Conservation (phyloP, 164 flowering plant species). For the Platanus orientalis region DNA sequence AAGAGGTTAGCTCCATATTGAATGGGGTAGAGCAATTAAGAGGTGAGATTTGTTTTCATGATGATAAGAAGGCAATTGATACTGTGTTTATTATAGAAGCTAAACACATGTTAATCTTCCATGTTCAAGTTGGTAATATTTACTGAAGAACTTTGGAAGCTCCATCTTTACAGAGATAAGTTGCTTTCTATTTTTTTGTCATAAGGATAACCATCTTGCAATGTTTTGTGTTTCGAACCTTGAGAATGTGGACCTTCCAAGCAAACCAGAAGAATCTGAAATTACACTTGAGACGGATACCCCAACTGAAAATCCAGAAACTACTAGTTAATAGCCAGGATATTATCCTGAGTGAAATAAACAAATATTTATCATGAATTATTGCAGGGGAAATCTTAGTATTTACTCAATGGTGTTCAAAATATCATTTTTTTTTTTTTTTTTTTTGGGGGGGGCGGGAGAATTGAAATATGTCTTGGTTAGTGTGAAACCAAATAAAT, state of each 20-base stretch:
- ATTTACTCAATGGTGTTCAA: background rate
- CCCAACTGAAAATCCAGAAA: slow-evolving; percentile 12
- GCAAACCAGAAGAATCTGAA: slow-evolving; percentile 28
- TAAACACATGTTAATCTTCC: no score
- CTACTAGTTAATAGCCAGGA: slow-evolving; percentile 6
- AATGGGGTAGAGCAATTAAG: no score
- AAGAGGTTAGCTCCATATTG: no score
- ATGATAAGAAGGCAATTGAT: no score
- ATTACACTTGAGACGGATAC: slow-evolving; percentile 15
- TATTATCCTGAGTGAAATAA: slow-evolving; percentile 1
- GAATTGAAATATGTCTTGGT: no score
- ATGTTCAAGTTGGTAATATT: no score
- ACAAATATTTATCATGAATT: background rate
- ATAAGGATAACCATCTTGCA: slow-evolving; percentile 72
- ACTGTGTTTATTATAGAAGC: no score
- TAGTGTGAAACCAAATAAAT: background rate
- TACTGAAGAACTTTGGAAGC: no score
- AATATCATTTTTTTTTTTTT: background rate
- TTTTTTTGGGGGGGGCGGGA: no score
- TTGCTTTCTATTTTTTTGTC: slow-evolving; percentile 5
- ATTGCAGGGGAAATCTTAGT: background rate
- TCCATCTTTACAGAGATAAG: no score
- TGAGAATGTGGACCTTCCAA: slow-evolving; percentile 28
- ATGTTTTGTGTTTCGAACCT: slow-evolving; percentile 59
- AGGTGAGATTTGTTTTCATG: no score